A percentile compares a stretch with the other conserved stretches of the same genome.
phyloP scores from a whole-genome alignment of 805 yeast genomes.

The Monosporozyma yasuniensis region DNA sequence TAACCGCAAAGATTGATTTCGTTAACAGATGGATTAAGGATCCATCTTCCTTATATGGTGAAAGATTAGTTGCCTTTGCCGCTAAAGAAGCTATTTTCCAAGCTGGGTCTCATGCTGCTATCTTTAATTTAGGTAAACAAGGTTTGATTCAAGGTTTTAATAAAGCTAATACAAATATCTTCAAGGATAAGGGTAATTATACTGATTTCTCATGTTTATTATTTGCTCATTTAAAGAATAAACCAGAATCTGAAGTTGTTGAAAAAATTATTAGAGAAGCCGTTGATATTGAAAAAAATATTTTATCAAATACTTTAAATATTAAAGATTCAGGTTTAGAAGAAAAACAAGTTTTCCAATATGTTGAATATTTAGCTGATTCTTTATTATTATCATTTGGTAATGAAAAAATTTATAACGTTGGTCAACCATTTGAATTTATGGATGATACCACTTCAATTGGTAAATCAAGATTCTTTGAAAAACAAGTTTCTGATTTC shows the following conservation, averaged over 20 bases:
- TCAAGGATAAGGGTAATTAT: slow-evolving; percentile 96
- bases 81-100: slow-evolving; percentile 98
- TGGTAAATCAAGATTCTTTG: slow-evolving; percentile 97
- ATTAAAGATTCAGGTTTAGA: slow-evolving; percentile 90
- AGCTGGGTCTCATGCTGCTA: slow-evolving; percentile 93
- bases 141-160: slow-evolving; percentile 97
- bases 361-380: slow-evolving; percentile 94
- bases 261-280: slow-evolving; percentile 88
- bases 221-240: slow-evolving; percentile 83
- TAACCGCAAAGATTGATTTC: slow-evolving; percentile 94
- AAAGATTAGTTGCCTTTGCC: slow-evolving; percentile 93
- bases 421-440: slow-evolving; percentile 88
- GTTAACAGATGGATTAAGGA: slow-evolving; percentile 92
- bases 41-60: slow-evolving; percentile 77
- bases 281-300: slow-evolving; percentile 83
- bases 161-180: slow-evolving; percentile 89
- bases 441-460: slow-evolving; percentile 97
- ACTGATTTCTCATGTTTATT: slow-evolving; percentile 94
- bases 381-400: slow-evolving; percentile 84
- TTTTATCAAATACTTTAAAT: slow-evolving; percentile 86
- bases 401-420: slow-evolving; percentile 78
- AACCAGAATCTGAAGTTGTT: slow-evolving; percentile 69
- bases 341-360: slow-evolving; percentile 82
- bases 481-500: slow-evolving; percentile 95
- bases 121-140: slow-evolving; percentile 94